Conservation (phyloP, 768 basidiomycete species). For the Podaxis sp. region DNA sequence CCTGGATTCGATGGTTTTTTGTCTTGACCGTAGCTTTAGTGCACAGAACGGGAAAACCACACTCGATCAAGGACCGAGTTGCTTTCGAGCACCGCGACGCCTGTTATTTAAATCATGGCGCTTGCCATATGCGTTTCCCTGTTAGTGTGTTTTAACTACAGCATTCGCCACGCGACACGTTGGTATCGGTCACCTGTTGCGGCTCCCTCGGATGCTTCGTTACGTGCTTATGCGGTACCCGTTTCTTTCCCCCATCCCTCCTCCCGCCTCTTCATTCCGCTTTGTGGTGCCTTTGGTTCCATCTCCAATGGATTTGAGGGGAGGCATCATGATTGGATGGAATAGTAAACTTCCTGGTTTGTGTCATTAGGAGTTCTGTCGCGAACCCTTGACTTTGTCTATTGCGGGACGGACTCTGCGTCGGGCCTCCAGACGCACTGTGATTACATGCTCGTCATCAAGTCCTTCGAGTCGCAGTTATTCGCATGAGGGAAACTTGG, state of each 20-base stretch:
- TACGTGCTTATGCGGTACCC: slow-evolving; percentile 79
- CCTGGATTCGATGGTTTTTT: slow-evolving; percentile 85
- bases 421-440: slow-evolving; percentile 83
- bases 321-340: background rate
- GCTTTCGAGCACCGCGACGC: background rate
- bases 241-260: background rate
- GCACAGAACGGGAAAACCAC: slow-evolving; percentile 96
- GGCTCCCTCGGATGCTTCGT: slow-evolving; percentile 58
- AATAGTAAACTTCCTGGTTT: slow-evolving; percentile 12
- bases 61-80: slow-evolving; percentile 85
- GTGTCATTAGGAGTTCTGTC: slow-evolving; percentile 73
- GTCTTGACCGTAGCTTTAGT: slow-evolving; percentile 84
- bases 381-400: slow-evolving; percentile 85
- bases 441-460: slow-evolving; percentile 83
- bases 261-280: background rate
- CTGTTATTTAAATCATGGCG: background rate
- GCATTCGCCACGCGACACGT: slow-evolving; percentile 77
- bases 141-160: slow-evolving; percentile 50
- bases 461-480: slow-evolving; percentile 81
- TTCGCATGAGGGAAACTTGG: slow-evolving; percentile 61
- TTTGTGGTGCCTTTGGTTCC: background rate
- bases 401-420: slow-evolving; percentile 74
- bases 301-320: background rate
- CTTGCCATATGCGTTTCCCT: slow-evolving; percentile 12
- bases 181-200: slow-evolving; percentile 76